A percentile compares a stretch with the other conserved stretches of the same genome.
Conservation (phyloP, 176 grass and related monocot species). For the Poa pratensis region DNA sequence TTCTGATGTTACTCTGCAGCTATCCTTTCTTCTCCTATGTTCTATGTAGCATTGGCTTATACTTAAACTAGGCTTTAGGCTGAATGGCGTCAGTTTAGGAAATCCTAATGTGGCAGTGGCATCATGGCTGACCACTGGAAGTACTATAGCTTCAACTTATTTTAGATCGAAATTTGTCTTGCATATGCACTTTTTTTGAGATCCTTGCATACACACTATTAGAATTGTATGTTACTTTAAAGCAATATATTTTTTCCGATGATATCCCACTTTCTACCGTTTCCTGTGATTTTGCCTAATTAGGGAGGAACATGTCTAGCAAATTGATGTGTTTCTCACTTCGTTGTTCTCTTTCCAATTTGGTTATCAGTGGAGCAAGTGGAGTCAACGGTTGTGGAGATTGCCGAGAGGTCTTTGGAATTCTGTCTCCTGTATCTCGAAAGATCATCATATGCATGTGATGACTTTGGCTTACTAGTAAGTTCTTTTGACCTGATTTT, state of each 20-base stretch:
- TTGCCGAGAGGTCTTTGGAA: slow-evolving; percentile 80
- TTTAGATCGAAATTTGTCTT: background rate
- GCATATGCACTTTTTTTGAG: background rate
- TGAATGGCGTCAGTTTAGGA: background rate
- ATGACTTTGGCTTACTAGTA: slow-evolving; percentile 86
- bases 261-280: background rate
- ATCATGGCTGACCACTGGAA: slow-evolving; percentile 1
- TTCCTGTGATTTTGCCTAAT: slow-evolving; percentile 1
- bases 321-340: slow-evolving; percentile 48
- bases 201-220: background rate
- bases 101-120: slow-evolving; percentile 23
- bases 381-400: slow-evolving; percentile 59
- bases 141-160: slow-evolving; percentile 10
- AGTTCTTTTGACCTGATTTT: slow-evolving; percentile 38
- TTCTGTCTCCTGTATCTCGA: slow-evolving; percentile 77
- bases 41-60: slow-evolving; percentile 16
- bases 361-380: slow-evolving; percentile 76
- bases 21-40: slow-evolving; percentile 13
- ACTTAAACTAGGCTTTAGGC: slow-evolving; percentile 19
- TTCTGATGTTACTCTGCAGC: slow-evolving; percentile 21
- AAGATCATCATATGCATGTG: slow-evolving; percentile 71
- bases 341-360: slow-evolving; percentile 19
- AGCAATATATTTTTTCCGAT: background rate
- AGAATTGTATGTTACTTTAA: slow-evolving; percentile 6
- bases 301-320: slow-evolving; percentile 9